Evolutionary conservation across 495 filamentous ascomycete genomes (phyloP).

Genomic region (Hypoxylon rickii): DNA sequence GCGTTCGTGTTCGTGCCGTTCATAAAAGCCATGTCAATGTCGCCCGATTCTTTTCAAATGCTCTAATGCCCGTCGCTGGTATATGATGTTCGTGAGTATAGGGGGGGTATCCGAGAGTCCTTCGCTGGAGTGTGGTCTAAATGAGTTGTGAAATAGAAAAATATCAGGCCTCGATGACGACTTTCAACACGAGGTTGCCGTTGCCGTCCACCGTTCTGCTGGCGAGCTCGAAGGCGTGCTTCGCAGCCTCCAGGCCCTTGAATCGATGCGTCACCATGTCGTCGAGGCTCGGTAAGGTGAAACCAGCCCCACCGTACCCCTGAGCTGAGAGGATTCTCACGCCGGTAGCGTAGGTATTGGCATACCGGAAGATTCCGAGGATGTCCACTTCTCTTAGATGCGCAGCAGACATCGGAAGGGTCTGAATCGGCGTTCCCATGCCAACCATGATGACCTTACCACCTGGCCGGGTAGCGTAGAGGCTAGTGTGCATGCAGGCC

Average conservation of each 20-base stretch:
- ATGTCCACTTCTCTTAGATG: constrained; percentile 89
- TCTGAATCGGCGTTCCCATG: constrained; percentile 92
- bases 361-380: constrained; percentile 89
- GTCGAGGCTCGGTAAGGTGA: constrained; percentile 64
- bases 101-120: constrained; percentile 8
- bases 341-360: constrained; percentile 82
- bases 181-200: constrained; percentile 82
- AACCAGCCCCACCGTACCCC: constrained; percentile 54
- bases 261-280: constrained; percentile 79
- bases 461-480: constrained; percentile 80
- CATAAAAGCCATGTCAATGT: constrained; percentile 18
- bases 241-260: constrained; percentile 65
- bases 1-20: constrained; percentile 12
- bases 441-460: constrained; percentile 86
- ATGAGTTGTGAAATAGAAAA: no score
- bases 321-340: constrained; percentile 67
- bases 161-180: constrained; percentile 68
- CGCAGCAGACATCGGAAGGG: constrained; percentile 80
- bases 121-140: no score
- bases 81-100: no score
- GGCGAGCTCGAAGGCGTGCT: constrained; percentile 80
- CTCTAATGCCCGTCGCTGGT: constrained; percentile 11
- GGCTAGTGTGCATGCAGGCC: constrained; percentile 80
- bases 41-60: constrained; percentile 8
- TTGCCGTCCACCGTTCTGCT: constrained; percentile 76